Conservation (phyloP, 1,284 basidiomycete genomes). For the Melanopsichium pennsylvanicum region DNA sequence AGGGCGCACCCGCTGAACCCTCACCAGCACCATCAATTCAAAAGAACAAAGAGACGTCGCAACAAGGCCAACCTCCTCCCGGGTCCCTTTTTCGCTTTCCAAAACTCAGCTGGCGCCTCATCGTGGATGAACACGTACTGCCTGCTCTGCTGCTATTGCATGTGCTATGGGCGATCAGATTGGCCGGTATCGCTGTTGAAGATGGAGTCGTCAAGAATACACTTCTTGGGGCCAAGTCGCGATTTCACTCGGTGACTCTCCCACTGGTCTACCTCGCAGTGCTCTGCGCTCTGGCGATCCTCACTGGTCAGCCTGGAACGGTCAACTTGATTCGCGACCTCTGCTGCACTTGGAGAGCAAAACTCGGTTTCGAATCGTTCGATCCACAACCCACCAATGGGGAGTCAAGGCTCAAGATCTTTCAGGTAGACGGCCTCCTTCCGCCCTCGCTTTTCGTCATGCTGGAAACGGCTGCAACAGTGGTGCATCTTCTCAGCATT, state of each 20-base stretch:
- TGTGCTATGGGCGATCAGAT: constrained; percentile 37
- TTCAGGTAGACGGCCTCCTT: constrained; percentile 17
- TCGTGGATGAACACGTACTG: constrained; percentile 40
- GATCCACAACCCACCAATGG: neutral
- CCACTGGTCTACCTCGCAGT: constrained; percentile 30
- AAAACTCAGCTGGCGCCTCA: constrained; percentile 36
- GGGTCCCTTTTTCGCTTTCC: constrained; percentile 44
- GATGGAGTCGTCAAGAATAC: constrained; percentile 38
- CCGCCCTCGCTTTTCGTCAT: constrained; percentile 25
- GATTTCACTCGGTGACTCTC: constrained; percentile 28
- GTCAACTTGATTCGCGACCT: constrained; percentile 1
- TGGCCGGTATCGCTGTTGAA: constrained; percentile 39
- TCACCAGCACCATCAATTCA: constrained; percentile 15
- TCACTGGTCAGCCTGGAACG: constrained; percentile 15
- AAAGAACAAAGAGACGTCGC: neutral
- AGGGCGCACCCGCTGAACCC: neutral
- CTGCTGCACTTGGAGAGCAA: constrained; percentile 16
- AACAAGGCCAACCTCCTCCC: constrained; percentile 32
- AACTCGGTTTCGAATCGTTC: constrained; percentile 16
- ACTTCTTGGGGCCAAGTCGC: constrained; percentile 27
- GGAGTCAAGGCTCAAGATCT: neutral
- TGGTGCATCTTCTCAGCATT: constrained; percentile 30
- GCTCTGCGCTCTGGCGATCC: constrained; percentile 16
- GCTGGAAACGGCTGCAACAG: constrained; percentile 22
- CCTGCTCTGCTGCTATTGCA: constrained; percentile 38